Conservation (phyloP, 345 rosid species). For the Psidium friedrichsthalianum region DNA sequence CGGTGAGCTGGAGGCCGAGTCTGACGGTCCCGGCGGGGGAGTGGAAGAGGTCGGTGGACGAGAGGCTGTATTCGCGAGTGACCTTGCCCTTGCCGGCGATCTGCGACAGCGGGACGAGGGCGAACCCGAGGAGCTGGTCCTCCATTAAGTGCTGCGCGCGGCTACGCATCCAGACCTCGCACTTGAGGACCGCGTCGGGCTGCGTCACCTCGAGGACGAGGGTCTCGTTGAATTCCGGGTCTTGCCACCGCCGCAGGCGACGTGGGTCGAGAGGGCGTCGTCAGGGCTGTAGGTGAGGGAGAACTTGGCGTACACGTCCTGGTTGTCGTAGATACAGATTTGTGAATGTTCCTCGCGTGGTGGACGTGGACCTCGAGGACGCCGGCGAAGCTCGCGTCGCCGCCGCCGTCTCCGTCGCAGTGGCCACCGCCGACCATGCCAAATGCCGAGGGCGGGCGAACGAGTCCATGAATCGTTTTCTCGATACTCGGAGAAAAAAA, state of each 20-base stretch:
- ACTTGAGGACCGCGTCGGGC: conserved; percentile 71
- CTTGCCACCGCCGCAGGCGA: conserved; percentile 76
- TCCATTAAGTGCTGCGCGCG: conserved; percentile 66
- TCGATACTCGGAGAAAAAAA: not conserved
- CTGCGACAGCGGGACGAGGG: conserved; percentile 51
- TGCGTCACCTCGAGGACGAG: conserved; percentile 45
- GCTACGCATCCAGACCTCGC: conserved; percentile 97
- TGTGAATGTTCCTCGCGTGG: conserved; percentile 90
- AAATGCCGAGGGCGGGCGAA: not conserved
- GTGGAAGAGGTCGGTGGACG: conserved; percentile 91
- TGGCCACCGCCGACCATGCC: not conserved
- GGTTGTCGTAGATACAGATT: conserved; percentile 94
- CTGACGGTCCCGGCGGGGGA: conserved; percentile 88
- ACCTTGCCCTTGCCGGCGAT: conserved; percentile 58
- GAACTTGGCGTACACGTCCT: conserved; percentile 93
- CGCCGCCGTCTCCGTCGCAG: not conserved
- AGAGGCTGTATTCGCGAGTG: conserved; percentile 58
- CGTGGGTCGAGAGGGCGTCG: conserved; percentile 61
- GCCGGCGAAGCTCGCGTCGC: conserved; percentile 1
- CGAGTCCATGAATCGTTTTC: not conserved
- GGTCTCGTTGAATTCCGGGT: conserved; percentile 74
- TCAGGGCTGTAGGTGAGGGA: conserved; percentile 89
- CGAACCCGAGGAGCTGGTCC: conserved; percentile 88
- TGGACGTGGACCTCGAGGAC: conserved; percentile 74
- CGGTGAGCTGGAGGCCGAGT: conserved; percentile 46